Conservation (phyloP, 179 eudicot species). For the Sideroxylon spinosum region DNA sequence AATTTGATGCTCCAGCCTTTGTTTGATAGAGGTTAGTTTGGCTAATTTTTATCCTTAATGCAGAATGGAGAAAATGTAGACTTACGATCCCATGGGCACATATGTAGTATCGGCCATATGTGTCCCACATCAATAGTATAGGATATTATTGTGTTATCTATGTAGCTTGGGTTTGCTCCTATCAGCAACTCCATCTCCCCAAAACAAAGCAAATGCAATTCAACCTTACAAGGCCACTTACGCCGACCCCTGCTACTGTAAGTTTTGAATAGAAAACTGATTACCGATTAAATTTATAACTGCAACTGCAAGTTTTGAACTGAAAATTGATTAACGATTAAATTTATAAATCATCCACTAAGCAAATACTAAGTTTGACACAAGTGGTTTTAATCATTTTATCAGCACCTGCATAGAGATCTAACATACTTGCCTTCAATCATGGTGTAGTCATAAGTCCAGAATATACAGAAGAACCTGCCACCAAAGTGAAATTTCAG, state of each 20-base stretch:
- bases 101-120: not conserved
- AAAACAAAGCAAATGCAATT: not conserved
- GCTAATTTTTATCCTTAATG: not conserved
- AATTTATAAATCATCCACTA: too few species aligned
- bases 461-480: constrained; percentile 65
- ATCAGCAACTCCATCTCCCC: too few species aligned
- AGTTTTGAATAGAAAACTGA: not conserved
- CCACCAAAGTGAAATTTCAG: constrained; percentile 72
- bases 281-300: not conserved
- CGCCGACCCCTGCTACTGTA: constrained; percentile 3
- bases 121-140: not conserved
- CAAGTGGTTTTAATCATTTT: not conserved
- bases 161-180: not conserved
- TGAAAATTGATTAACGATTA: not conserved
- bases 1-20: not conserved
- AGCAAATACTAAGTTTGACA: too few species aligned
- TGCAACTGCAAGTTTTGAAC: not conserved
- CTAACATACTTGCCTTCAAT: not conserved
- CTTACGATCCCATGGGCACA: too few species aligned
- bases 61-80: not conserved
- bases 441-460: constrained; percentile 40
- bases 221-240: not conserved
- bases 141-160: not conserved
- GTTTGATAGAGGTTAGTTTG: not conserved
- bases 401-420: not conserved